Evolutionary conservation across 192 early-diverging fungal species (phyloP), one percentile per base, ranked within the genome.

Genomic region (Helicostylum pulchrum): DNA sequence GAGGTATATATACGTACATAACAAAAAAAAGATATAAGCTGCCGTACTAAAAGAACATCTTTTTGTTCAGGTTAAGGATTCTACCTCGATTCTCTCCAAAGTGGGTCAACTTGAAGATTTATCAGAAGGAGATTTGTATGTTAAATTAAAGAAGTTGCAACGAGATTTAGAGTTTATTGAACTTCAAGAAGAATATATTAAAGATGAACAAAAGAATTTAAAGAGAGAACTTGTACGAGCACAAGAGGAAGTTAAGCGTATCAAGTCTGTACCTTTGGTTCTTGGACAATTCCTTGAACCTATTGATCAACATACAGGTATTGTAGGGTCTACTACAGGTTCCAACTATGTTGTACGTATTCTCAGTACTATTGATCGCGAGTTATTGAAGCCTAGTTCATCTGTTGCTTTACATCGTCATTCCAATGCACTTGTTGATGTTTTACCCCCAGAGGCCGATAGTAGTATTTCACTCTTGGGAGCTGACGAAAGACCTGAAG

Each of bases 241-340:
- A 21, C 91, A 94, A 75, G 96, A 97, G 67, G 95, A 99, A 77
- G 96, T 99, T 31, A 97, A 98, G 80, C 88, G 97, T 53, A 97
- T 99, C 65, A 89, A 95, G 71, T 95, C 95, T 2, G 96, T 99
- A 12, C 97, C 97, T 14, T 82, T 99, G 54, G 92, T 98, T 12
- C 93, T 99, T 71, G 97, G 95, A n/a, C 95, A 99, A 77, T 99
- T 99, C 75, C 76, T 99, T 12, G 96, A 97, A 73, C 91, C 94
- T 8, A 95, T 99, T 69, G 95, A 99, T 77, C 92, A 92, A 67
- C 89, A 97, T 65, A 94, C 94, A 5, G 94, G 95, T 57, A 99
- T 99, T 77, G 86, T 97, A 30, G 87, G 88, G 5, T 94, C 94
- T 7, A 99, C 97, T 5, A 89, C 95, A 0, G 94, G 94, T 14